Evolutionary conservation across 176 grass and related monocot species (phyloP), one percentile per base, ranked within the genome.

Genomic region (Ampelocalamus luodianensis): DNA sequence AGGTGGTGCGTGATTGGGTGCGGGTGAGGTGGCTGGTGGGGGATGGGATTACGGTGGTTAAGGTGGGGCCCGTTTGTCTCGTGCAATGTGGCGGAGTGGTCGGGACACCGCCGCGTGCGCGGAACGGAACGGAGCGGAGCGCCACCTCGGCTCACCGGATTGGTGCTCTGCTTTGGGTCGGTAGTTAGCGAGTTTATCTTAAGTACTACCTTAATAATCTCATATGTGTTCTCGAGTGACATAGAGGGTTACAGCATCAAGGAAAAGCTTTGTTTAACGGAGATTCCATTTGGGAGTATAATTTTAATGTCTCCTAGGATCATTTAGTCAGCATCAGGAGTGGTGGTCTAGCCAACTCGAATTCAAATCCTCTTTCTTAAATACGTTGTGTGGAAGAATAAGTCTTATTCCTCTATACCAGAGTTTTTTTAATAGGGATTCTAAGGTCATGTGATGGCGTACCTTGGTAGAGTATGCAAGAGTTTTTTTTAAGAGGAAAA

Each of bases 151-250:
- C 6, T 17, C 9, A 1, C 9, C 13, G 27, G 10, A 32, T 14
- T 38, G 23, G 5, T 72, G 76, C 42, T 86, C 45, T 38, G 64
- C 5, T 68, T 49, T 56, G 51, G 22, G 5, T 55, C 7, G 49
- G 45, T 71, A 49, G 44, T 6, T 68, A 17, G 4, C 14, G 34
- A 39, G 53, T 46, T 37, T 38, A 70, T 8, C 16, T 14, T 16
- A 44, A 44, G 9, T 44, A 44, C 71, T 50, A 32, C 71, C 45
- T 51, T 73, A 73, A 50, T 73, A 45, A 73, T 73, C 8, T 14
- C 71, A 32, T 74, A 29, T 51, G 26, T 20, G 71, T 10, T 44
- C 45, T 70, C 3, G 22, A 11, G 34, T 68, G 66, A 7, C 37
- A 20, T 32, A 20, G 2, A 34, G 32, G 1, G 1, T 34, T 34